Evolutionary conservation across 2,329 filamentous ascomycete genomes (phyloP), one percentile per base, ranked within the genome.

Genomic region (Xylaria hypoxylon): DNA sequence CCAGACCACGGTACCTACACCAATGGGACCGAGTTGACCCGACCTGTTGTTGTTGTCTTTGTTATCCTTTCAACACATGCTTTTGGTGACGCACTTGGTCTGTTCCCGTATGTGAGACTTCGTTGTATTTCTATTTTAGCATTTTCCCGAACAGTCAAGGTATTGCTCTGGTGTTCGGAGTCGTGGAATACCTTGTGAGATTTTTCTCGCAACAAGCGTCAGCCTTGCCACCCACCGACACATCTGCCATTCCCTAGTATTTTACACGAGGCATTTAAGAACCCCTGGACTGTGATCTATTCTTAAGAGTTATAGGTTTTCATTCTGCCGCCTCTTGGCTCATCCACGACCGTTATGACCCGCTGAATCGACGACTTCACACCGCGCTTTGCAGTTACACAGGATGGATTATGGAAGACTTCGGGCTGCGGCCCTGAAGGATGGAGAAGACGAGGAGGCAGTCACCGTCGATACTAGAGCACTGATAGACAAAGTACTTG

Each of bases 391-490:
- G 62, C 50, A 62, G 62, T 44, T 31, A 60, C 50, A 60, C 52
- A 76, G 72, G 35, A 92, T 93, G 89, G 89, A 92, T 78, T 91
- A 91, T 75, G 87, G 89, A 40, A 87, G 90, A 76, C 85, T 99
- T 71, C 92, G 93, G 76, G 94, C 95, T 72, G 92, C 93, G 74
- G 96, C 96, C 28, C 87, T 99, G 82, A 89, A 87, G 63, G 91
- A 93, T 64, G 92, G 92, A 71, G 92, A 94, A 68, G 93, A 97
- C 73, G 96, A 98, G 79, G 96, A 98, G 80, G 96, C 96, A 47
- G 96, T 99, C 63, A 99, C 96, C 0, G 96, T 99, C 76, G 97
- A 99, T 77, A 99, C 96, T 55, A 87, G 96, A 76, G 96, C 96
- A 48, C 81, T 99, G 73, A 99, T 99, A 77, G 96, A 98, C 82